Conservation (phyloP, 306 rosid species). For the Inga oerstediana region DNA sequence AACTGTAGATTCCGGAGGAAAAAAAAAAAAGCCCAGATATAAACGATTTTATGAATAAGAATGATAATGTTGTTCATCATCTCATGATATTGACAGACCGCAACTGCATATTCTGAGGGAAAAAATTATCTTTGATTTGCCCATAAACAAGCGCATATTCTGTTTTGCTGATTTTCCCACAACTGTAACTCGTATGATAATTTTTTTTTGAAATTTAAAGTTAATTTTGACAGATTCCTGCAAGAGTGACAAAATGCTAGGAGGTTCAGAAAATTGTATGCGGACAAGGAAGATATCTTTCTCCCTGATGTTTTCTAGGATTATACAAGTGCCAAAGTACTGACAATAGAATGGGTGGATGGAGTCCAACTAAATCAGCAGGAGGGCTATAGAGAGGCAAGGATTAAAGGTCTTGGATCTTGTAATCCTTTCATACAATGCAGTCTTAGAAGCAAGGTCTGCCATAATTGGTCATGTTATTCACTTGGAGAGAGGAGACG, state of each 20-base stretch:
- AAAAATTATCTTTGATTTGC: no score
- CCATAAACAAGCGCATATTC: no score
- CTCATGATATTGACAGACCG: no score
- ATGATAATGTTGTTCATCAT: no score
- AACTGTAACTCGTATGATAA: conserved; percentile 17
- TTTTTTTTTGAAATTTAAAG: conserved; percentile 55
- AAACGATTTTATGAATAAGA: no score
- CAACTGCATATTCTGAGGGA: no score
- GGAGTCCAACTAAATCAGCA: conserved; percentile 89
- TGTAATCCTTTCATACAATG: conserved; percentile 86
- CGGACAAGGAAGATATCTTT: conserved; percentile 79
- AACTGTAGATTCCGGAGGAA: no score
- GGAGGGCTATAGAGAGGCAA: conserved; percentile 80
- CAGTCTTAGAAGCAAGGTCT: conserved; percentile 85
- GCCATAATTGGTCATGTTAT: conserved; percentile 94
- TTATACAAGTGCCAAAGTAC: conserved; percentile 77
- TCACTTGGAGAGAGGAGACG: conserved; percentile 42
- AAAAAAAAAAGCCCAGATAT: no score
- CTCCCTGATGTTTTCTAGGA: conserved; percentile 95
- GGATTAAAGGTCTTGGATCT: conserved; percentile 84
- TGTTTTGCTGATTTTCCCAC: no score
- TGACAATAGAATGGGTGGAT: conserved; percentile 89
- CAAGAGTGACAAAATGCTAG: conserved; percentile 91
- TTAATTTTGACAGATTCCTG: conserved; percentile 79
- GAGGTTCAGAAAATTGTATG: conserved; percentile 82